Evolutionary conservation across 345 rosid genomes (phyloP).

Genomic region (Eucalyptus rudis): DNA sequence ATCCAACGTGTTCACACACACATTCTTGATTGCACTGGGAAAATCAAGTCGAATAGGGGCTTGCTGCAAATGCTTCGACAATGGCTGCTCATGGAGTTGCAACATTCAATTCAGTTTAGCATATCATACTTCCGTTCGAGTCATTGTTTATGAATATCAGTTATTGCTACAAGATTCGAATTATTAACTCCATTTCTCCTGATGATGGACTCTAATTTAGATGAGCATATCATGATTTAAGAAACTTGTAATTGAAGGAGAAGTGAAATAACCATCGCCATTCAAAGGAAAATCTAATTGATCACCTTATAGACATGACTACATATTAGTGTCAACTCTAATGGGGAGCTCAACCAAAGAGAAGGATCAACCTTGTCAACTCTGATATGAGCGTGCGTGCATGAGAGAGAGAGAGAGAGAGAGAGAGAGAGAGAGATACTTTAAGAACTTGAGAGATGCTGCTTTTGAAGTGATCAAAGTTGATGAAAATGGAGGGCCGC

Average conservation of each 20-base stretch:
- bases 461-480: not conserved
- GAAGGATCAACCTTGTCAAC: not conserved
- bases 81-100: not conserved
- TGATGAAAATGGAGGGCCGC: not conserved
- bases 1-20: not conserved
- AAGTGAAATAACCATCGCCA: not conserved
- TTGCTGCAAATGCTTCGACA: not conserved
- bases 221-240: not conserved
- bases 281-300: not conserved
- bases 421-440: not conserved
- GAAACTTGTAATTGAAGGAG: not conserved
- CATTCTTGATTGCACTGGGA: not conserved
- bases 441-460: not conserved
- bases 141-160: not conserved
- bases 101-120: not conserved
- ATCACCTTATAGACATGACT: not conserved
- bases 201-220: not conserved
- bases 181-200: not conserved
- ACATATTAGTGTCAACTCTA: not conserved
- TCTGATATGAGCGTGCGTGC: not conserved
- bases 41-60: not conserved
- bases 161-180: not conserved
- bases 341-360: not conserved
- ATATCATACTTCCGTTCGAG: not conserved
- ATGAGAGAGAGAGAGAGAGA: not conserved